A percentile compares a stretch with the other conserved stretches of the same genome.
These are phyloP conservation scores for Heritiera littoralis DNA, from an alignment of 345 rosid species.

Conservation along the genomic window DNA sequence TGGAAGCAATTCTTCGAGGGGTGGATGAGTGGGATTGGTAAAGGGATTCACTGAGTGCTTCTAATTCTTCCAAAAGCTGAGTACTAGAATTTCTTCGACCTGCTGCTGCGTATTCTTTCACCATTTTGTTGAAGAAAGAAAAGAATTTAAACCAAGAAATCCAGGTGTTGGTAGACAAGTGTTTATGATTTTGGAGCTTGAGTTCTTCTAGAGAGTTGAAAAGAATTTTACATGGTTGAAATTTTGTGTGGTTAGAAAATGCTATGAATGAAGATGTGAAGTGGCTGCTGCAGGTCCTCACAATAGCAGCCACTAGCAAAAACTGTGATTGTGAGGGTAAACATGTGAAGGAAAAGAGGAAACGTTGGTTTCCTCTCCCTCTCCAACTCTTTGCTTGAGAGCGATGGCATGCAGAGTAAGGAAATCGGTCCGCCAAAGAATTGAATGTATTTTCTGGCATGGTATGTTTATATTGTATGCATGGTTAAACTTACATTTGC, in stretches of 20 bases:
- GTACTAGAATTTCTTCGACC: conserved; percentile 61
- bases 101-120: conserved; percentile 38
- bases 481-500: not conserved
- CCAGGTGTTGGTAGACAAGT: not conserved
- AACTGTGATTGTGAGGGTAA: conserved; percentile 1
- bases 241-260: conserved; percentile 27
- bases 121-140: conserved; percentile 32
- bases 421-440: conserved; percentile 5
- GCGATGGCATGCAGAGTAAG: not conserved
- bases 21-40: conserved; percentile 60
- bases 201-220: not conserved
- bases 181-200: not conserved
- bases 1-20: conserved; percentile 70
- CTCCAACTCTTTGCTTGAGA: not conserved
- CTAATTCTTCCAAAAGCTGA: conserved; percentile 80
- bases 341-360: conserved; percentile 41
- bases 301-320: conserved; percentile 10
- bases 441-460: not conserved
- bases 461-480: not conserved
- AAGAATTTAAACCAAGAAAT: not conserved
- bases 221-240: conserved; percentile 2
- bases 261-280: not conserved
- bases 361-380: conserved; percentile 24
- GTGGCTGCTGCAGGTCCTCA: conserved; percentile 30
- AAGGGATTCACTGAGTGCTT: conserved; percentile 73